These are phyloP conservation scores for Crataegus laevigata DNA, from an alignment of 306 rosid species.

Conservation along the genomic window DNA sequence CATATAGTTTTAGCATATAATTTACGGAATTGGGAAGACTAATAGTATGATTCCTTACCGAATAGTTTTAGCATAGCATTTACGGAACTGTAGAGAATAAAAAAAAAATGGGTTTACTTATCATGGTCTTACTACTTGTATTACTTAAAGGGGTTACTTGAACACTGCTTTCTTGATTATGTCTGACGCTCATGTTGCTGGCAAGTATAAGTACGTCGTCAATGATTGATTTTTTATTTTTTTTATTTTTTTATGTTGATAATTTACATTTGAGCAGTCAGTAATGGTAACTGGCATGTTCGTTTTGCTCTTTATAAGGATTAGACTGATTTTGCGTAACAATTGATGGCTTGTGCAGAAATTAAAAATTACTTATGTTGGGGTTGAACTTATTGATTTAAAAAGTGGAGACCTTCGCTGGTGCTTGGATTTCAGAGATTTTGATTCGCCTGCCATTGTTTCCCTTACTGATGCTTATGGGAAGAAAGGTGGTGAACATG, in stretches of 20 bases:
- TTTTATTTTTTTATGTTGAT: not conserved
- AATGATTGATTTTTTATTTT: not conserved
- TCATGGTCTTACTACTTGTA: not conserved
- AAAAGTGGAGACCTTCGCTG: conserved; percentile 91
- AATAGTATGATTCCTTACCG: not conserved
- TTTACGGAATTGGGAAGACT: not conserved
- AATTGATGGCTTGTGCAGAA: conserved; percentile 54
- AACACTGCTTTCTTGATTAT: not conserved
- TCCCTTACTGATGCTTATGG: conserved; percentile 71
- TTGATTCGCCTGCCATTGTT: conserved; percentile 80
- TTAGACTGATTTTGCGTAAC: conserved; percentile 14
- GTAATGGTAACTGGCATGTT: not conserved
- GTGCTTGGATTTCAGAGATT: conserved; percentile 99
- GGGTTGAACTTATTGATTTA: conserved; percentile 72
- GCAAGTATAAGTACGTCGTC: not conserved
- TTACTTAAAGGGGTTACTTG: not conserved
- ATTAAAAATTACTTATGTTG: conserved; percentile 75
- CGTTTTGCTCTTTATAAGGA: not conserved
- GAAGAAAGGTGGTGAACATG: conserved; percentile 60
- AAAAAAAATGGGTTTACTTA: not conserved
- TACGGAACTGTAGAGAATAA: not conserved
- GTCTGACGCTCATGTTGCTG: not conserved
- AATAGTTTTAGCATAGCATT: not conserved
- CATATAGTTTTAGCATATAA: not conserved
- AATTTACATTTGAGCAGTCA: not conserved